Conservation (phyloP, 306 rosid species). For the Inga oerstediana region DNA sequence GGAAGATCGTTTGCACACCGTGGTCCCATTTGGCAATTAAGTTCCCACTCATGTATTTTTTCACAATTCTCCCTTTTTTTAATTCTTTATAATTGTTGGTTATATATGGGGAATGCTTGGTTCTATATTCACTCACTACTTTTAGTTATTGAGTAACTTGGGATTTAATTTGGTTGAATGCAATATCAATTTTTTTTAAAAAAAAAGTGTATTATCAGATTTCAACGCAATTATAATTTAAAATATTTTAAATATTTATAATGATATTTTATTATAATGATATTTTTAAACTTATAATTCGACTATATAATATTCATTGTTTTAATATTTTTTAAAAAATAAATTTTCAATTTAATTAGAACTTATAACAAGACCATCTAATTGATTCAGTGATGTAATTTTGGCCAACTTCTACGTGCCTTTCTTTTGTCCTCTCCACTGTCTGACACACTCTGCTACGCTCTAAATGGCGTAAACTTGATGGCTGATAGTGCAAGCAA, state of each 20-base stretch:
- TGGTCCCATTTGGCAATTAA: no score
- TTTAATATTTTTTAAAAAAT: no score
- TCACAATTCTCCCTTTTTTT: no score
- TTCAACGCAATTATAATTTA: neutral
- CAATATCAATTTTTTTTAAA: neutral
- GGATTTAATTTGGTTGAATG: neutral
- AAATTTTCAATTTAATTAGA: neutral
- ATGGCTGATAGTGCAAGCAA: slow-evolving; percentile 81
- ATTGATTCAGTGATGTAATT: neutral
- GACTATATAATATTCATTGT: no score
- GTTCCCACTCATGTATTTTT: no score
- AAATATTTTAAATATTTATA: neutral
- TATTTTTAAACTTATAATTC: no score
- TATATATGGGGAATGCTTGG: neutral
- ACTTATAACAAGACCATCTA: neutral
- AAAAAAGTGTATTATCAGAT: neutral
- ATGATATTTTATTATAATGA: neutral
- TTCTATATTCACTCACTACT: neutral
- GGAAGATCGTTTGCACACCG: no score
- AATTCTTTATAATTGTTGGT: neutral
- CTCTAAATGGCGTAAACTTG: slow-evolving; percentile 66
- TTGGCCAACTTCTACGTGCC: neutral
- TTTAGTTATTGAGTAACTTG: neutral
- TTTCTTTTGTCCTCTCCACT: slow-evolving; percentile 49
- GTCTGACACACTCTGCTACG: slow-evolving; percentile 65